phyloP scores from a whole-genome alignment of 208 protist species.

The Spongospora subterranea region DNA sequence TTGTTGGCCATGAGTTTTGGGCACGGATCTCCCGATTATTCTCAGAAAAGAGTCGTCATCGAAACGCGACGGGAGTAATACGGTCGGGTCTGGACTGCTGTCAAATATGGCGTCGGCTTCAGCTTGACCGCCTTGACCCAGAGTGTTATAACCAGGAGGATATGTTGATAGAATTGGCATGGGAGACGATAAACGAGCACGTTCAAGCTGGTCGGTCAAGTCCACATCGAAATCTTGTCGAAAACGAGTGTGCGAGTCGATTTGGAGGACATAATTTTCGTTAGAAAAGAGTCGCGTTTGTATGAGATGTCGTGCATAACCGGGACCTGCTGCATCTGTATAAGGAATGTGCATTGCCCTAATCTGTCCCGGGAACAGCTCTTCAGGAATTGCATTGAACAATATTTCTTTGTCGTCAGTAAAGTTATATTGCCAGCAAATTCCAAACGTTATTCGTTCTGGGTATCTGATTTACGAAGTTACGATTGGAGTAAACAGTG shows the following conservation, averaged over 20 bases:
- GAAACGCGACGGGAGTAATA: not conserved
- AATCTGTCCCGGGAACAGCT: slow-evolving; percentile 25
- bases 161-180: slow-evolving; percentile 40
- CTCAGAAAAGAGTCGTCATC: not conserved
- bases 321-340: slow-evolving; percentile 19
- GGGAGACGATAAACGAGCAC: not conserved
- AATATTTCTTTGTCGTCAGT: not conserved
- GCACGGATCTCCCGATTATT: not conserved
- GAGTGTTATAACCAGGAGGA: not conserved
- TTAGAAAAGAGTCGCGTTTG: slow-evolving; percentile 10
- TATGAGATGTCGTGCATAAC: slow-evolving; percentile 18
- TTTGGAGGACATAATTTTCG: slow-evolving; percentile 43
- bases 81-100: not conserved
- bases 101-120: not conserved
- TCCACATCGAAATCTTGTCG: slow-evolving; percentile 19
- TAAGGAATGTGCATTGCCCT: not conserved
- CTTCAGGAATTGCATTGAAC: not conserved
- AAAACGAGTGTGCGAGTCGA: slow-evolving; percentile 48
- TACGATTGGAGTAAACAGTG: not conserved
- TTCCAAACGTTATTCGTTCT: slow-evolving; percentile 14
- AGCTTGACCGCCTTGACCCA: not conserved
- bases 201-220: not conserved
- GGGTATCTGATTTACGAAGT: not conserved
- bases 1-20: not conserved
- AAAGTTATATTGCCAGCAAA: slow-evolving; percentile 49